These are phyloP conservation scores for Mycena indigotica DNA, from an alignment of 768 basidiomycete genomes.

Conservation along the genomic window DNA sequence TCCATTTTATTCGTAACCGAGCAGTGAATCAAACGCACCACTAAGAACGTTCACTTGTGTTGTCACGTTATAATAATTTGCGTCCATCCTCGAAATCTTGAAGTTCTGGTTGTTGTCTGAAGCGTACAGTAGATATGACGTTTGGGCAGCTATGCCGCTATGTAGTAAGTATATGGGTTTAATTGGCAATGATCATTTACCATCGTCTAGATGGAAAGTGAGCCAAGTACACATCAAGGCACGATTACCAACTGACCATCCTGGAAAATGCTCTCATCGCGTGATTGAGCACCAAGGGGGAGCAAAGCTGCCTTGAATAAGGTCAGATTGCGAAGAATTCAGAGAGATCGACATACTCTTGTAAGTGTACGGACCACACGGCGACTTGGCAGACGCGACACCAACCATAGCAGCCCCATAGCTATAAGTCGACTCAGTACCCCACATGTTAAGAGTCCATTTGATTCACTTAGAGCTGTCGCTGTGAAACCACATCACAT, in stretches of 20 bases:
- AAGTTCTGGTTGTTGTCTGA: slow-evolving; percentile 72
- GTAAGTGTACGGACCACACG: slow-evolving; percentile 64
- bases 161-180: background rate
- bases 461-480: slow-evolving; percentile 55
- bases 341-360: slow-evolving; percentile 7
- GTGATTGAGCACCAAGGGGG: slow-evolving; percentile 59
- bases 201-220: slow-evolving; percentile 37
- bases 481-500: slow-evolving; percentile 75
- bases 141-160: slow-evolving; percentile 28
- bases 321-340: background rate
- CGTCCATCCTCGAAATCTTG: slow-evolving; percentile 60
- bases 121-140: slow-evolving; percentile 62
- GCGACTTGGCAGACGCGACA: slow-evolving; percentile 58
- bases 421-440: slow-evolving; percentile 31
- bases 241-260: slow-evolving; percentile 43
- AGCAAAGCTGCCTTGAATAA: slow-evolving; percentile 45
- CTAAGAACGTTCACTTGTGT: slow-evolving; percentile 47
- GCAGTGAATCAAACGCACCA: slow-evolving; percentile 29
- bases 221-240: slow-evolving; percentile 2
- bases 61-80: slow-evolving; percentile 61
- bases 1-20: background rate
- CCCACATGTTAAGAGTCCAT: background rate
- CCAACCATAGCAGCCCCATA: slow-evolving; percentile 68
- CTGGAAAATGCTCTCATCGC: slow-evolving; percentile 60
- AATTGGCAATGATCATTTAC: slow-evolving; percentile 24